phyloP scores from a whole-genome alignment of 2,329 filamentous ascomycete species.

The Trematosphaeria pertusa region DNA sequence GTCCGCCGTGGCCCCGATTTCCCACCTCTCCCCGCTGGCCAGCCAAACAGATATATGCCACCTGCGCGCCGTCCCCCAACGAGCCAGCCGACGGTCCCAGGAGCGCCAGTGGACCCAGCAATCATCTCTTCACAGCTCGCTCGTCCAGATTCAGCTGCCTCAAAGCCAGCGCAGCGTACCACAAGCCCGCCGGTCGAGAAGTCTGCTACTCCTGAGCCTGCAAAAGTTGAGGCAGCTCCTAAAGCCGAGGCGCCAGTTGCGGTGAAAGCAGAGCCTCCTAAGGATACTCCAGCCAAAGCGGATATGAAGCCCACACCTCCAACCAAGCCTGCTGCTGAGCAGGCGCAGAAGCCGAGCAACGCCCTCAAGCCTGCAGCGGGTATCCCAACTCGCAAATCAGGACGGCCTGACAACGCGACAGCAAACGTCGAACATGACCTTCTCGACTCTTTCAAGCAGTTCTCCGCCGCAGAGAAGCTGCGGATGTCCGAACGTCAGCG shows the following conservation, averaged over 20 bases:
- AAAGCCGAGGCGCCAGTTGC: constrained; percentile 19
- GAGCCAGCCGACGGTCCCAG: constrained; percentile 73
- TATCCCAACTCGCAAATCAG: constrained; percentile 45
- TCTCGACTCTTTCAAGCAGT: constrained; percentile 69
- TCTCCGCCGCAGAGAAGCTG: constrained; percentile 67
- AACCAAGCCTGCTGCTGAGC: constrained; percentile 30
- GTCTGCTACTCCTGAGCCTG: constrained; percentile 22
- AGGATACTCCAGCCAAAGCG: constrained; percentile 22
- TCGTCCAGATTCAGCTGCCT: constrained; percentile 50
- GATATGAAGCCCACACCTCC: constrained; percentile 26
- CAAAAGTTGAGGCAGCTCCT: constrained; percentile 17
- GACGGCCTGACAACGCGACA: constrained; percentile 59
- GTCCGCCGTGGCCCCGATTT: constrained; percentile 72
- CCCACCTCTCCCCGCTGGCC: constrained; percentile 67
- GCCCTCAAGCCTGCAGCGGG: constrained; percentile 37
- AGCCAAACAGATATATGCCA: constrained; percentile 82
- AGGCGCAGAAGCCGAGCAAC: constrained; percentile 35
- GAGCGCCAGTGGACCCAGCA: constrained; percentile 82
- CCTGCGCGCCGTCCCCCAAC: constrained; percentile 84
- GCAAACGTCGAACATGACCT: constrained; percentile 68
- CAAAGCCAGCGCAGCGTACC: constrained; percentile 32
- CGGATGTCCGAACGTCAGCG: constrained; percentile 64
- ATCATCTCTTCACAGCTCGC: constrained; percentile 87
- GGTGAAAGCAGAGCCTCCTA: constrained; percentile 22
- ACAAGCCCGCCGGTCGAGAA: constrained; percentile 32